Evolutionary conservation across 2,329 filamentous ascomycete species (phyloP).

Genomic region (Fusarium brevicatenulatum): DNA sequence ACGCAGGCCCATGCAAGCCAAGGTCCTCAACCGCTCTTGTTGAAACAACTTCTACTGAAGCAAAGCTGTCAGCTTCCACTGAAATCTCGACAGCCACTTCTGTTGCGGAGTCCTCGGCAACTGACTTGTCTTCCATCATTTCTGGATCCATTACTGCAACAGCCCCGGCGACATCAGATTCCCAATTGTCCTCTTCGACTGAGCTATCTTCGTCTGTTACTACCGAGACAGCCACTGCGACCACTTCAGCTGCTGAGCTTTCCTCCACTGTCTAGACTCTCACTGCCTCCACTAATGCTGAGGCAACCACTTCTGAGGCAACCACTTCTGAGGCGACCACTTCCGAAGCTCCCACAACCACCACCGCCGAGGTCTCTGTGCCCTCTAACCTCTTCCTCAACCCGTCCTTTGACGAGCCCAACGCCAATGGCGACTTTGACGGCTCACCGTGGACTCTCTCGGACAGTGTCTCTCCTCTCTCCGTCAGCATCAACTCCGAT

Average conservation of each 20-base stretch:
- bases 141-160: background rate
- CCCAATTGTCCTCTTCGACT: background rate
- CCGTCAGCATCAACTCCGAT: background rate
- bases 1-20: background rate
- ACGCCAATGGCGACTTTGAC: background rate
- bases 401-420: background rate
- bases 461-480: background rate
- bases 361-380: background rate
- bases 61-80: background rate
- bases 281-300: too few relatives aligned
- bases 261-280: too few relatives aligned
- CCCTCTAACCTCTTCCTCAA: background rate
- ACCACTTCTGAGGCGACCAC: background rate
- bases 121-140: background rate
- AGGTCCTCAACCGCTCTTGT: background rate
- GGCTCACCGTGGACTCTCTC: background rate
- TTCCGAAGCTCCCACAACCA: background rate
- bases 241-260: background rate
- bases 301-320: background rate
- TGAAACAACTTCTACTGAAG: background rate
- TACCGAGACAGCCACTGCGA: background rate
- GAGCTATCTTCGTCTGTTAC: background rate
- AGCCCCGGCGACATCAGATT: background rate
- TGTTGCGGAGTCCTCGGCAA: background rate
- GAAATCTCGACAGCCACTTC: background rate